Evolutionary conservation across 2,329 filamentous ascomycete species (phyloP), one percentile per base, ranked within the genome.

Genomic region (Arthrobotrys pseudoclavata): DNA sequence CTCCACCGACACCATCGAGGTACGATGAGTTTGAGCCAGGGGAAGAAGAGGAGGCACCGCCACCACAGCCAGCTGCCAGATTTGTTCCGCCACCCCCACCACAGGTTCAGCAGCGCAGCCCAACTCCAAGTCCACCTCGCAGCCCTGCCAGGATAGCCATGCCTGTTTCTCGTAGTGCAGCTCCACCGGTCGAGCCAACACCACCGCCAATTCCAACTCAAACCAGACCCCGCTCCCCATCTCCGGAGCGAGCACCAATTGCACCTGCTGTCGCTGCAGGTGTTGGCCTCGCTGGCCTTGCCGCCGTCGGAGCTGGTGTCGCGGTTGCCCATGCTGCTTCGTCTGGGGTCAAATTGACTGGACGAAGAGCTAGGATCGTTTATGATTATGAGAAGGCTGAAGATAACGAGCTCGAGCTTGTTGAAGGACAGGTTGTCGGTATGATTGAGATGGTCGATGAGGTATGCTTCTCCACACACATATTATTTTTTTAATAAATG

Each of bases 311-410:
- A 40, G 66, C 64, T 48, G 79, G 64, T 34, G 66, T 64, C 6
- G 61, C 72, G 7, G 78, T 64, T 26, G 53, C 70, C 13, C 69
- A 64, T 5, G 67, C 81, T 31, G 62, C 80, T 45, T 85, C 87
- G 20, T 85, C 84, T 29, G 83, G 85, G 80, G 83, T 84, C 52
- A 85, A 86, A 31, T 85, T 84, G n/a, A 80, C 84, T 26, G 82
- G 82, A 12, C 87, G 87, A 40, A 91, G 91, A 66, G 96, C 96
- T 0, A 82, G 96, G 71, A 89, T 96, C 40, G 91, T 96, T 82
- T 99, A 96, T 83, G 96, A 99, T 83, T 99, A 99, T 83, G 95
- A 97, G 82, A 97, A 96, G 85, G 94, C 94, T 0, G 96, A 99
- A 84, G 94, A 97, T 80, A 99, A 99, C 82, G 96, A 99, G 85